These are phyloP conservation scores for Maudiozyma bulderi DNA, from an alignment of 805 yeast genomes.

Conservation along the genomic window DNA sequence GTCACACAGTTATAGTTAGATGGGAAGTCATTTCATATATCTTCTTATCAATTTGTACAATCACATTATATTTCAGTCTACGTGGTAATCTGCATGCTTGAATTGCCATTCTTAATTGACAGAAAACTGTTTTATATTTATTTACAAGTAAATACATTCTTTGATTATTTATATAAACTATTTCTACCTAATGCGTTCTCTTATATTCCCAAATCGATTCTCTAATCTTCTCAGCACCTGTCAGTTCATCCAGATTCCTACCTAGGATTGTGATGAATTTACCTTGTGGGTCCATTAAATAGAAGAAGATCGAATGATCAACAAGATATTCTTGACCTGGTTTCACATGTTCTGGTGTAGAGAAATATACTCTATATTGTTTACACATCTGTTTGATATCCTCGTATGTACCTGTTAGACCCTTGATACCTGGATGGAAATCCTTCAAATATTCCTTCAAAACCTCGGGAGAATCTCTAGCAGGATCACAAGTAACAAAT, in stretches of 20 bases:
- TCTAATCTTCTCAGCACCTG: constrained; percentile 71
- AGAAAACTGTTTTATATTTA: neutral
- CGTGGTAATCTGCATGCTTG: neutral
- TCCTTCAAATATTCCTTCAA: constrained; percentile 74
- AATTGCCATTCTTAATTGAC: neutral
- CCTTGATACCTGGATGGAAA: constrained; percentile 82
- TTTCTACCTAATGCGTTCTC: neutral
- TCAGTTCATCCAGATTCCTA: constrained; percentile 71
- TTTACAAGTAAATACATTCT: neutral
- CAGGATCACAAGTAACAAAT: constrained; percentile 95
- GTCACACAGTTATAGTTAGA: constrained; percentile 22
- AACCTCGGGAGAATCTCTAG: constrained; percentile 82
- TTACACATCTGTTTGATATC: constrained; percentile 79
- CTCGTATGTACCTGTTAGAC: constrained; percentile 86
- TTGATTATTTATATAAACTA: neutral
- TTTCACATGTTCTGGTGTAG: constrained; percentile 90
- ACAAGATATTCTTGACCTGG: constrained; percentile 95
- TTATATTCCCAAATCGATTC: constrained; percentile 46
- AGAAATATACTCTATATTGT: constrained; percentile 85
- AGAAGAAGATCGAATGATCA: constrained; percentile 95
- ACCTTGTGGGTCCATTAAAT: constrained; percentile 97
- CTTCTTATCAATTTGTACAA: constrained; percentile 18
- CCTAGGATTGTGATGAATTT: constrained; percentile 91
- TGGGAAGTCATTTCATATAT: constrained; percentile 28
- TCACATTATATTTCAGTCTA: constrained; percentile 11